Base-by-base conservation (phyloP, 2,329 filamentous ascomycete genomes). In the Mycocentrospora acerina region DNA sequence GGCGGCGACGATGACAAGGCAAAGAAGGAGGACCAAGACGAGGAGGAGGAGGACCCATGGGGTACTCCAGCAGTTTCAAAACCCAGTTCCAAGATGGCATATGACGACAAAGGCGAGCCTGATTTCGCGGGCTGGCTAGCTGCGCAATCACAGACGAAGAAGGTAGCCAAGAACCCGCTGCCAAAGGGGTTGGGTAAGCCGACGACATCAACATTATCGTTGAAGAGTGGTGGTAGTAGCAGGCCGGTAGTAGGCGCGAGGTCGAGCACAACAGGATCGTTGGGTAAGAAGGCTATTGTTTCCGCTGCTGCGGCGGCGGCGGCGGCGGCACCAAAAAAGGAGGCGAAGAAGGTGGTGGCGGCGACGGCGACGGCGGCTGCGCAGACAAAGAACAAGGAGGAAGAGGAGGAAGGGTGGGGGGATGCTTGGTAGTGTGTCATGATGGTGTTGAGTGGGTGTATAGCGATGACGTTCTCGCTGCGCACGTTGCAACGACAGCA, bases 61-160 rank as follows among this genome's bases (percentile, higher is more conserved):
- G 73, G 74, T 15, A 62, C 69, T 24, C 77, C 74, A 68, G 64
- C 42, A 40, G 57, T 63, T 58, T 63, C 67, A 22, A 47, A 54
- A 10, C 19, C 19, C 19, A 35, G 64, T 6, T 57, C 73, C 37
- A 60, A 19, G 70, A 77, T 59, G 6, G 77, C 84, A 0, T 91
- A 86, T 49, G 88, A 91, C 42, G 90, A 95, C 53, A 83, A 86
- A 17, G 83, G 85, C 3, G 91, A 98, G 65, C 91, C 91, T 0
- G 93, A 97, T 66, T 97, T 98, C 67, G 91, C 90, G 4, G 90
- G 90, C 4, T 97, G 93, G 90, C 69, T 97, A 15, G 90, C 88
- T 10, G 90, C 90, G 10, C 89, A 96, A 63, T 82, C 86, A 5
- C 78, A 84, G 47, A 80, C 86, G 47, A 96, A 94, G 71, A 76